A percentile compares a stretch with the other conserved stretches of the same genome.
phyloP scores from a whole-genome alignment of 495 filamentous ascomycete genomes.

The Thermothielavioides terrestris region DNA sequence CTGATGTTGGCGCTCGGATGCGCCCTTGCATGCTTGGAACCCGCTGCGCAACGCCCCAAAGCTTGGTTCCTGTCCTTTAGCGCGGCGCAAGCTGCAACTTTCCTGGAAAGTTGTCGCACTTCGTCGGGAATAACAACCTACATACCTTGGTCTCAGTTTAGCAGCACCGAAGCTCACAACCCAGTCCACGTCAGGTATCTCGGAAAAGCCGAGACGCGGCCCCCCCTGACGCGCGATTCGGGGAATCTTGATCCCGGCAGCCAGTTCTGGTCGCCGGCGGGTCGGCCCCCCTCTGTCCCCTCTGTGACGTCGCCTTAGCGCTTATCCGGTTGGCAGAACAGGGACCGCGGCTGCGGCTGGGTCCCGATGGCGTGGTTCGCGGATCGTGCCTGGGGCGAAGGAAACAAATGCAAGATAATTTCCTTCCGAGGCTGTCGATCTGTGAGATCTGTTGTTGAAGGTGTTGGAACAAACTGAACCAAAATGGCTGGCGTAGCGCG shows the following conservation, averaged over 20 bases:
- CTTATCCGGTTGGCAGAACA: conserved; percentile 3
- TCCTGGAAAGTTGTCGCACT: no score
- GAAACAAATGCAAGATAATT: neutral
- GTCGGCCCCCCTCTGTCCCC: neutral
- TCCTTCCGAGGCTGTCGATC: neutral
- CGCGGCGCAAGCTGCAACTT: no score
- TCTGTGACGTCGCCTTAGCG: conserved; percentile 1
- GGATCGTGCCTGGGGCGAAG: neutral
- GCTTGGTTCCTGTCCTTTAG: no score
- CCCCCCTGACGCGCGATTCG: neutral
- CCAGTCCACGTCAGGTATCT: no score
- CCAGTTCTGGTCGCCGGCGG: neutral
- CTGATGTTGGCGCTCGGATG: no score
- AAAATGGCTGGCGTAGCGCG: conserved; percentile 1
- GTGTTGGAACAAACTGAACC: neutral
- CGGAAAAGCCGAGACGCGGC: neutral
- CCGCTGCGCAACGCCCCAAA: no score
- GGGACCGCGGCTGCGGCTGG: neutral
- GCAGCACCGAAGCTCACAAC: no score
- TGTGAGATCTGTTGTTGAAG: neutral
- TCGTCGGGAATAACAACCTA: no score
- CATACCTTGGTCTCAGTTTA: no score
- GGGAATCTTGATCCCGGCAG: conserved; percentile 18
- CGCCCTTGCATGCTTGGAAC: no score
- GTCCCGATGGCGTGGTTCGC: neutral